Conservation (phyloP, 2,329 filamentous ascomycete genomes). For the Kalmusia sp. region DNA sequence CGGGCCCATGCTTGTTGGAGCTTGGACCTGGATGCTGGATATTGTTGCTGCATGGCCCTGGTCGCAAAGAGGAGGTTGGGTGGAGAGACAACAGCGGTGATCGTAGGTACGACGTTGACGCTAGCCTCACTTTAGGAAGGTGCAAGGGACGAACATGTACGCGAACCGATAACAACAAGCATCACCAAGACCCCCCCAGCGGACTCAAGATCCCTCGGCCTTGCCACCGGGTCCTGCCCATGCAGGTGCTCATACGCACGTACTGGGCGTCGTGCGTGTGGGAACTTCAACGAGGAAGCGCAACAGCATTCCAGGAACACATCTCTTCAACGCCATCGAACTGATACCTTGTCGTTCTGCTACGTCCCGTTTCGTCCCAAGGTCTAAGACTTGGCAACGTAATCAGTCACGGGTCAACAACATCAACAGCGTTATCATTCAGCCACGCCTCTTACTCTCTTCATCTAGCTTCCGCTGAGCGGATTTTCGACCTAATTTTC, state of each 20-base stretch:
- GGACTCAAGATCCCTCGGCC: conserved; percentile 6
- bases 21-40: conserved; percentile 3
- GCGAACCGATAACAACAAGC: conserved; percentile 3
- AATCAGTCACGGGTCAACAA: no score
- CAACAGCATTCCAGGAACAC: no score
- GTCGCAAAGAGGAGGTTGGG: neutral
- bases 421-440: no score
- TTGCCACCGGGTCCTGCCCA: neutral
- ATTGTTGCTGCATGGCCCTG: conserved; percentile 5
- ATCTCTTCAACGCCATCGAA: no score
- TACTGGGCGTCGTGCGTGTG: no score
- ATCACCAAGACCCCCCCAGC: neutral
- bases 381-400: no score
- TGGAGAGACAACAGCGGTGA: neutral
- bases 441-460: no score
- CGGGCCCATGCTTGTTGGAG: conserved; percentile 1
- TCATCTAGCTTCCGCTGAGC: no score
- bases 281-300: no score
- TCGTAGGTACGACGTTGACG: neutral
- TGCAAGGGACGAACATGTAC: neutral
- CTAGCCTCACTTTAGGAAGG: conserved; percentile 4
- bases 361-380: no score
- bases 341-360: no score
- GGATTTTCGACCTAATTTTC: no score
- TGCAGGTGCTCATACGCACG: neutral